Evolutionary conservation across 495 filamentous ascomycete genomes (phyloP).

Genomic region (Penicillium taxi): DNA sequence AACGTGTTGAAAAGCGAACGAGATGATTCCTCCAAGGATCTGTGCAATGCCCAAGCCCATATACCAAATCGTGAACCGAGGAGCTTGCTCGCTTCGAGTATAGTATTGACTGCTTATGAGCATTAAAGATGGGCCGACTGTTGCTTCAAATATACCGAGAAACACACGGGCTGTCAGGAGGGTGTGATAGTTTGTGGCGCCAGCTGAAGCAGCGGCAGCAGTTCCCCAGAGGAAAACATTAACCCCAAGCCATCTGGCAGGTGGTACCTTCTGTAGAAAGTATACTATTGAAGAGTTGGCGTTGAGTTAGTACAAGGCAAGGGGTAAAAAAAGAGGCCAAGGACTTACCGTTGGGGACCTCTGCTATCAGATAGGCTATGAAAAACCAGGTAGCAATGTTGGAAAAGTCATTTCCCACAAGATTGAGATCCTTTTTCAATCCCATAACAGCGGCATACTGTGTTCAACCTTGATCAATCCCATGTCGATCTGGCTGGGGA

Average conservation of each 20-base stretch:
- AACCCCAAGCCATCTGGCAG: slow-evolving; percentile 45
- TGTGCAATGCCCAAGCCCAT: slow-evolving; percentile 53
- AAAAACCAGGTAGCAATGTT: slow-evolving; percentile 48
- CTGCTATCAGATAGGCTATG: slow-evolving; percentile 46
- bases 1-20: slow-evolving; percentile 43
- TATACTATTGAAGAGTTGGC: slow-evolving; percentile 19
- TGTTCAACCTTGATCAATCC: too few species aligned
- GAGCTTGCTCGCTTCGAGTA: slow-evolving; percentile 53
- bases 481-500: not conserved
- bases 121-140: slow-evolving; percentile 51
- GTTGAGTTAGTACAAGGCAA: not conserved
- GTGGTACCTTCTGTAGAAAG: slow-evolving; percentile 38
- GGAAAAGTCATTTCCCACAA: slow-evolving; percentile 46
- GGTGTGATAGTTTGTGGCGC: slow-evolving; percentile 10
- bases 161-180: slow-evolving; percentile 43
- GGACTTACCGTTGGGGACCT: slow-evolving; percentile 45
- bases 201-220: slow-evolving; percentile 19
- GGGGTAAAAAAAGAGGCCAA: not conserved
- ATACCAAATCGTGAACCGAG: slow-evolving; percentile 58
- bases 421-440: slow-evolving; percentile 37
- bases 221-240: slow-evolving; percentile 47
- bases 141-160: slow-evolving; percentile 59
- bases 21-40: slow-evolving; percentile 53
- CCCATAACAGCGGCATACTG: slow-evolving; percentile 53
- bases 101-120: slow-evolving; percentile 49